Base-by-base conservation (phyloP, 225 moss, liverwort and hornwort genomes). In the Pseudoscleropodium purum region DNA sequence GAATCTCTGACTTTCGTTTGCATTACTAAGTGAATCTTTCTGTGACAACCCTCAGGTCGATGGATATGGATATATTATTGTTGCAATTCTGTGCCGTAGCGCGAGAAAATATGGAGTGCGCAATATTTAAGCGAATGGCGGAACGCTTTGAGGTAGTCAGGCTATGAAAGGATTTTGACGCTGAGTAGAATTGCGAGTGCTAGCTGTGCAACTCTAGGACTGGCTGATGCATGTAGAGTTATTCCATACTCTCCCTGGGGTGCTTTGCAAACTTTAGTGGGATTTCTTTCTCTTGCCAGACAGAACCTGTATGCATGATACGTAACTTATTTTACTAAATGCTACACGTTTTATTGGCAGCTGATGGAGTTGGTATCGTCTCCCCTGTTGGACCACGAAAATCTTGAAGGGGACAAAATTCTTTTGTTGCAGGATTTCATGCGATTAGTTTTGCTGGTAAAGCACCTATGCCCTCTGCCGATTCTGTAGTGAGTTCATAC, bases 61-160 rank as follows among this genome's bases (percentile, higher is more conserved):
- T 97, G 98, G 98, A 98, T 84, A 94, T 98, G 96, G 98, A 98
- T 90, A 93, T 98, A 90, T 91, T 97, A 67, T 92, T 98, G 90
- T 91, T 98, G 72, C 98, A 98, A 87, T 97, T 98, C 84, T 97
- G 98, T 91, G 92, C 93, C 74, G 93, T 96, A 90, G 98, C 98
- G 85, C 91, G 90, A 88, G 96, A 96, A 70, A 93, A 96, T 81
- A 95, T 95, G 95, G 94, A 94, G 86, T 76, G 92, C 81, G 91
- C 90, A 84, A 86, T 94, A 62, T 94, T 95, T 75, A 85, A 91
- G 85, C 92, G 90, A 80, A 90, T 95, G 87, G 95, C 95, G 67
- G 94, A 95, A 82, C 90, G 90, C 82, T 95, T 94, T 87, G 95
- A 95, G 91, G 95, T 95, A 89, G 41, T 90, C 41, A 62, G 62